These are phyloP conservation scores for Nidula microcarpa DNA, from an alignment of 768 basidiomycete species.

Conservation along the genomic window DNA sequence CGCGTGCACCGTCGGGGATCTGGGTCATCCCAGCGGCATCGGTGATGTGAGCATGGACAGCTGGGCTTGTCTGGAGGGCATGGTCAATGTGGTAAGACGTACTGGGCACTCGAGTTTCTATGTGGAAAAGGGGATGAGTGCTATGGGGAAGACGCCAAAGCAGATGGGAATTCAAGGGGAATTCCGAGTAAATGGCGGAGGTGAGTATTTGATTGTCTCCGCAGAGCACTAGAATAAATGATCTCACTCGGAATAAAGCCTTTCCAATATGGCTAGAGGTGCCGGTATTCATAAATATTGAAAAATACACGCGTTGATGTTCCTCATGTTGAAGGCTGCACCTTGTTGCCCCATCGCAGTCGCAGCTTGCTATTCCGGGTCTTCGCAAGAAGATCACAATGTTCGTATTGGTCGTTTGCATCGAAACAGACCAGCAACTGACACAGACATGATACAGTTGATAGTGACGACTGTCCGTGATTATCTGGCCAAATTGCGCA, in stretches of 20 bases:
- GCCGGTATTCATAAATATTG: conserved; percentile 6
- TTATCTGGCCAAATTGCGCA: conserved; percentile 59
- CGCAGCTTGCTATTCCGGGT: conserved; percentile 77
- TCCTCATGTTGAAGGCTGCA: conserved; percentile 50
- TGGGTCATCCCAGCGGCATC: conserved; percentile 60
- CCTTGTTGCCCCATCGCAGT: conserved; percentile 82
- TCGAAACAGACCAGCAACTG: neutral
- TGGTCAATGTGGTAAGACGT: conserved; percentile 73
- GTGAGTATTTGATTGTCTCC: conserved; percentile 38
- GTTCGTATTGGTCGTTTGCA: conserved; percentile 34
- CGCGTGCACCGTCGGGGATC: conserved; percentile 80
- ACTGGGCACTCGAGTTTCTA: conserved; percentile 86
- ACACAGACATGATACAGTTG: conserved; percentile 35
- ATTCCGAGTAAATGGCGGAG: conserved; percentile 69
- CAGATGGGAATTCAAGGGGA: conserved; percentile 70
- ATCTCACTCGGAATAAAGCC: conserved; percentile 33
- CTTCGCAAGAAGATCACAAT: conserved; percentile 75
- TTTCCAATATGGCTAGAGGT: conserved; percentile 87
- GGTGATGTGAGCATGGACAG: conserved; percentile 80
- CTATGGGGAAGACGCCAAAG: conserved; percentile 74
- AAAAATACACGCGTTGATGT: neutral
- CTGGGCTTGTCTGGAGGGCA: conserved; percentile 75
- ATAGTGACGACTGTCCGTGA: conserved; percentile 65
- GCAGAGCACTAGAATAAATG: too few relatives aligned
- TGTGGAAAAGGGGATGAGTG: conserved; percentile 83